Evolutionary conservation across 164 flowering plant genomes (phyloP).

Genomic region (Chimonanthus salicifolius): DNA sequence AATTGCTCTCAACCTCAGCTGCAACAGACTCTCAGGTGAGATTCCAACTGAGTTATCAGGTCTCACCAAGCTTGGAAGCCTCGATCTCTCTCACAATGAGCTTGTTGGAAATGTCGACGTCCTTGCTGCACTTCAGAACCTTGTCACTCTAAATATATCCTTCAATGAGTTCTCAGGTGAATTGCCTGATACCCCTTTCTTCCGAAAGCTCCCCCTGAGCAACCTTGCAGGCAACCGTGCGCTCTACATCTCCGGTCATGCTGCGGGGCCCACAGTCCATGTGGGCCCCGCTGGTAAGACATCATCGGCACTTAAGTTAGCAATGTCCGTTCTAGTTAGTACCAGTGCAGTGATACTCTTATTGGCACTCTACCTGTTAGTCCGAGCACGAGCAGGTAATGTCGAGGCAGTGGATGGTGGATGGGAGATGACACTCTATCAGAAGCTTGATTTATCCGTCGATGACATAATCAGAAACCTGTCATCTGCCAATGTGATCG

Average conservation of each 20-base stretch:
- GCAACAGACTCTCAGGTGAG: conserved; percentile 60
- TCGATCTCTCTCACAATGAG: conserved; percentile 81
- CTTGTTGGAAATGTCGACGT: conserved; percentile 51
- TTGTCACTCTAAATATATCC: conserved; percentile 77
- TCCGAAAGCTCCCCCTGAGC: conserved; percentile 63
- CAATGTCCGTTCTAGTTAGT: conserved; percentile 61
- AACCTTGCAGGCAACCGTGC: conserved; percentile 61
- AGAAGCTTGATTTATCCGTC: conserved; percentile 70
- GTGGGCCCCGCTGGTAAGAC: conserved; percentile 14
- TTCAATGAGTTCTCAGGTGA: conserved; percentile 83
- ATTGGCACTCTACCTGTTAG: conserved; percentile 48
- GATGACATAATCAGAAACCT: conserved; percentile 60
- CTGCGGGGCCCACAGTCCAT: conserved; percentile 26
- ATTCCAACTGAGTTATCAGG: conserved; percentile 62
- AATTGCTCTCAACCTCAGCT: conserved; percentile 85
- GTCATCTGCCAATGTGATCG: conserved; percentile 70
- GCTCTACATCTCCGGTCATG: conserved; percentile 45
- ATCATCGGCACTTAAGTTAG: conserved; percentile 49
- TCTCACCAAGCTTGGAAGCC: conserved; percentile 57
- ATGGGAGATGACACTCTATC: conserved; percentile 87
- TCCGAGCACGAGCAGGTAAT: conserved; percentile 36
- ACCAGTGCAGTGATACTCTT: conserved; percentile 58
- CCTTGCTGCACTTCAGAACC: conserved; percentile 66
- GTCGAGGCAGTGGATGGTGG: conserved; percentile 20
- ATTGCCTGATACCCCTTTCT: conserved; percentile 78